Base-by-base conservation (phyloP, 2,329 filamentous ascomycete species). In the Orbilia brochopaga region DNA sequence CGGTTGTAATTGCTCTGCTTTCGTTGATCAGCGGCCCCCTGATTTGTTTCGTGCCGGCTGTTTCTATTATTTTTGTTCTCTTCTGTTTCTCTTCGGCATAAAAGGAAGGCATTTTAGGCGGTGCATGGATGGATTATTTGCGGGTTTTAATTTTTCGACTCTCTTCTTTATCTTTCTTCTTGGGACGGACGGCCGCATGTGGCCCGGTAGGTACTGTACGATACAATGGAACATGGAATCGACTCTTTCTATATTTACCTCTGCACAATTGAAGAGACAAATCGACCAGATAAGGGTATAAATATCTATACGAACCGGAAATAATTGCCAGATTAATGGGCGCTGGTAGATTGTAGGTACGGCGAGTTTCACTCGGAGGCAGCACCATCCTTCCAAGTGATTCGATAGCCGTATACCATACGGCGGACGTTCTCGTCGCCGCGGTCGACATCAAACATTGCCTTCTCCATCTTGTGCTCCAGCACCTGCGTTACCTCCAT, bases 401-500 rank as follows among this genome's bases (percentile, higher is more conserved):
- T 32, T 23, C 24, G 57, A 15, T 58, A 69, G 15, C 65, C 65
- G 44, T 62, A 69, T 1, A 69, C 65, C 32, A 54, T 63, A 13
- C 54, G 44, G 1, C 59, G 52, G 10, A 69, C 40, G 40, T 61
- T 87, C 84, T 80, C 93, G 79, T 86, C 85, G 40, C 93, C 93
- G 15, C 88, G 89, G 78, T 97, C 92, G 75, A 92, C 85, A 77
- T 92, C 90, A 80, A 97, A 97, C 82, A 97, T 87, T 74, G 92
- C 89, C 78, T 88, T 88, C 37, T 93, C 91, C 86, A 95, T 87
- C 76, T 88, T 85, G 79, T 88, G 86, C 80, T 97, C 91, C 53
- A 92, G 82, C 35, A 96, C 83, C 81, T 93, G 91, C 74, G 88
- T 87, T 1, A 96, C 92, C 15, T 80, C 80, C 72, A 97, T 90